Evolutionary conservation across 768 basidiomycete species (phyloP).

Genomic region (Lactarius hengduanensis): DNA sequence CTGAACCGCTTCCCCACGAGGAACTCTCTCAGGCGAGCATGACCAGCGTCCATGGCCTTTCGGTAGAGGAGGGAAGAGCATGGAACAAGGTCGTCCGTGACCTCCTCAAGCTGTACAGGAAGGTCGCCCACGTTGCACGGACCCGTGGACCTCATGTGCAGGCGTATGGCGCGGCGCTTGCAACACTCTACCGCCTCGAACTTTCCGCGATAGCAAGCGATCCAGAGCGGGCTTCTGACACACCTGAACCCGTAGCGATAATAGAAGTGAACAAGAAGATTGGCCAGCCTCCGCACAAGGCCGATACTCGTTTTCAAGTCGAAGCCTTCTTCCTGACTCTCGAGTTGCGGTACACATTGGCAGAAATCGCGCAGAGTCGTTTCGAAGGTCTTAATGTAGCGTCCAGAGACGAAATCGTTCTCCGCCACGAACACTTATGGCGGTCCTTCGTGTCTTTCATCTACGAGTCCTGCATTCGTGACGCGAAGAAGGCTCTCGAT

Average conservation of each 20-base stretch:
- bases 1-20: slow-evolving; percentile 26
- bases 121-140: slow-evolving; percentile 30
- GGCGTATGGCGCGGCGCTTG: slow-evolving; percentile 38
- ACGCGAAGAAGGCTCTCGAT: slow-evolving; percentile 31
- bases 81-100: slow-evolving; percentile 33
- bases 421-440: slow-evolving; percentile 29
- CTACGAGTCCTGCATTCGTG: slow-evolving; percentile 33
- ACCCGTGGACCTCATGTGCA: slow-evolving; percentile 35
- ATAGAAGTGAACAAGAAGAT: slow-evolving; percentile 34
- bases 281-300: slow-evolving; percentile 39
- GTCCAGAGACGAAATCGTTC: slow-evolving; percentile 9
- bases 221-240: slow-evolving; percentile 25
- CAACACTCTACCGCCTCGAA: slow-evolving; percentile 36
- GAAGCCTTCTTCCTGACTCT: slow-evolving; percentile 39
- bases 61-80: slow-evolving; percentile 24
- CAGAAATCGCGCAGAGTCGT: slow-evolving; percentile 34
- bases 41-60: slow-evolving; percentile 29
- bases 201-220: slow-evolving; percentile 30
- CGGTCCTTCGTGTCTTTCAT: slow-evolving; percentile 30
- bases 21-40: slow-evolving; percentile 22
- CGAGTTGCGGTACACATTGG: slow-evolving; percentile 38
- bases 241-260: slow-evolving; percentile 35
- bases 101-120: slow-evolving; percentile 33
- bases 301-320: slow-evolving; percentile 37
- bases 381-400: slow-evolving; percentile 23